Conservation (phyloP, 176 grass and related monocot genomes). For the Ananas comosus region DNA sequence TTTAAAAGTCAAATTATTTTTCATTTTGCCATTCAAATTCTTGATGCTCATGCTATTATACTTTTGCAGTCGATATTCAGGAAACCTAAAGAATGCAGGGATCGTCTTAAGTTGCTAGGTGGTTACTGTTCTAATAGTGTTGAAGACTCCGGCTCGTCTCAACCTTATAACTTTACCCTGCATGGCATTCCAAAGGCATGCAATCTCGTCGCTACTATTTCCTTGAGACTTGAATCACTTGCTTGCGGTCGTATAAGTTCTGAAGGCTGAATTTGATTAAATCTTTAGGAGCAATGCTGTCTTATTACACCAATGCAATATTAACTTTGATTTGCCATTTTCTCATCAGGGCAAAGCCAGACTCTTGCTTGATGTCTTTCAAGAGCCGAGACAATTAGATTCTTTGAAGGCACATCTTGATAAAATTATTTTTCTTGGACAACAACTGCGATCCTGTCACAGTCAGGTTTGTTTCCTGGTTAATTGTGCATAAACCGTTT, state of each 20-base stretch:
- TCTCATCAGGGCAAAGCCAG: conserved; percentile 79
- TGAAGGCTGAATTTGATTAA: conserved; percentile 1
- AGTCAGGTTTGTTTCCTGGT: conserved; percentile 46
- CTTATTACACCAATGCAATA: neutral
- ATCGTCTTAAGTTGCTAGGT: conserved; percentile 65
- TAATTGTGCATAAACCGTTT: neutral
- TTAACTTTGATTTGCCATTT: conserved; percentile 13
- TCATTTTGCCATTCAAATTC: neutral
- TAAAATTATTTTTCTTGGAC: conserved; percentile 72
- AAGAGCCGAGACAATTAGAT: conserved; percentile 82
- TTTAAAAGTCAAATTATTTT: neutral
- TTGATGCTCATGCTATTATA: conserved; percentile 7
- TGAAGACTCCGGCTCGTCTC: conserved; percentile 93
- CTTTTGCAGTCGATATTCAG: conserved; percentile 69
- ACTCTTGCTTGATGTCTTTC: conserved; percentile 85
- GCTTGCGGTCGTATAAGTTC: neutral
- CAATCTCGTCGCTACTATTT: neutral
- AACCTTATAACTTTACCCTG: conserved; percentile 52
- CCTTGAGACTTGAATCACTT: neutral
- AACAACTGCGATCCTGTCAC: conserved; percentile 42
- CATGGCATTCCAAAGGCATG: conserved; percentile 29
- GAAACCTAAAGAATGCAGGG: conserved; percentile 75
- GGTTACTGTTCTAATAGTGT: conserved; percentile 76
- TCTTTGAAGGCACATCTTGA: conserved; percentile 73
- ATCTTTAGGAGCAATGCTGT: neutral